phyloP scores from a whole-genome alignment of 2,329 filamentous ascomycete species.

The Sordariomycetes sp. region DNA sequence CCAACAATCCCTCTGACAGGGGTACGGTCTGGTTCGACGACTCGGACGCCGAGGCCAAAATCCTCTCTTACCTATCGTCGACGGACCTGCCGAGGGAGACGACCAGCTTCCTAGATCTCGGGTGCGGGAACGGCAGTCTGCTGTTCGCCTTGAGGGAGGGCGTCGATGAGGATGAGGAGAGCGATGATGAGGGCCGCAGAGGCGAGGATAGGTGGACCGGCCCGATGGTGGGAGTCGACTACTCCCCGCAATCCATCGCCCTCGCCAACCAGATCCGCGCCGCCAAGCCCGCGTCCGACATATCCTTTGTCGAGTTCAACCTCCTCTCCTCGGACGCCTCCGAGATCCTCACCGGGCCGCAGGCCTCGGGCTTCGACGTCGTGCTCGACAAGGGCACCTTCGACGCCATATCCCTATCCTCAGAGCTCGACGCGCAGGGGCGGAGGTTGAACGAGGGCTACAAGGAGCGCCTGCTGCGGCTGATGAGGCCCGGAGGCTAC shows the following conservation, averaged over 20 bases:
- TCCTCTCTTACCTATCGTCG: slow-evolving; percentile 58
- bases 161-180: slow-evolving; percentile 2
- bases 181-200: neutral
- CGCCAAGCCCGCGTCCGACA: slow-evolving; percentile 7
- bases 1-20: slow-evolving; percentile 63
- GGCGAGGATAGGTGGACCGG: slow-evolving; percentile 50
- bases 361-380: slow-evolving; percentile 64
- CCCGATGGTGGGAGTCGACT: slow-evolving; percentile 78
- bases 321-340: slow-evolving; percentile 43
- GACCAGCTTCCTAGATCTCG: slow-evolving; percentile 72
- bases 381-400: slow-evolving; percentile 98
- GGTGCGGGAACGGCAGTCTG: slow-evolving; percentile 89
- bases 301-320: slow-evolving; percentile 12
- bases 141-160: slow-evolving; percentile 68
- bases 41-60: slow-evolving; percentile 74
- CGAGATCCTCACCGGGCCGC: slow-evolving; percentile 48
- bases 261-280: slow-evolving; percentile 59
- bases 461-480: slow-evolving; percentile 52
- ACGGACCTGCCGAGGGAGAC: slow-evolving; percentile 11
- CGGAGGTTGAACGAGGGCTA: slow-evolving; percentile 68
- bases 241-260: slow-evolving; percentile 64
- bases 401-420: slow-evolving; percentile 78
- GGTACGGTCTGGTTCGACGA: slow-evolving; percentile 97
- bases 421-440: slow-evolving; percentile 41
- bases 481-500: slow-evolving; percentile 63